Percentiles rank a stretch among this genome's conserved stretches.
Conservation (phyloP, 2,329 filamentous ascomycete genomes). For the Pseudopithomyces maydicus region DNA sequence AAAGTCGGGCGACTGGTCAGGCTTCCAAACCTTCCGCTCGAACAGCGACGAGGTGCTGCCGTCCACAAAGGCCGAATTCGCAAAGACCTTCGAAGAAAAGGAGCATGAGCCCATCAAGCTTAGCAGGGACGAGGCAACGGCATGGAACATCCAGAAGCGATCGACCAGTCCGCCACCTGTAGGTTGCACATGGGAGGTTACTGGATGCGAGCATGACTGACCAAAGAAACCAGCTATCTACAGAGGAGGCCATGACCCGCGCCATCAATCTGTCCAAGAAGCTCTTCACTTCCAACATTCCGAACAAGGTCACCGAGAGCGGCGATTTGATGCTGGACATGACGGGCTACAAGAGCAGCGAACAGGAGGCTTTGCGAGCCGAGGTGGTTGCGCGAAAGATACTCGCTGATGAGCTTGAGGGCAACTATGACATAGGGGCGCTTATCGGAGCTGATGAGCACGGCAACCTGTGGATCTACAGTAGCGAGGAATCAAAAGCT, state of each 20-base stretch:
- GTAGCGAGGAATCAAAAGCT: constrained; percentile 94
- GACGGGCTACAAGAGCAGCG: constrained; percentile 93
- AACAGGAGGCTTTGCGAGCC: constrained; percentile 87
- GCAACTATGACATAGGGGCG: constrained; percentile 93
- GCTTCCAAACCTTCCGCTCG: constrained; percentile 47
- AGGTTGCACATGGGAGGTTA: background rate
- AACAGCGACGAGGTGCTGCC: constrained; percentile 61
- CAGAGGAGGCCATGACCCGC: constrained; percentile 78
- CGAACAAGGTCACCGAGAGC: constrained; percentile 86
- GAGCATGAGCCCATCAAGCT: constrained; percentile 36
- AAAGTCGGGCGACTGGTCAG: constrained; percentile 44
- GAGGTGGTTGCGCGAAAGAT: constrained; percentile 94
- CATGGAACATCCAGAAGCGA: constrained; percentile 49
- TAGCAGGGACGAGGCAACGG: constrained; percentile 40
- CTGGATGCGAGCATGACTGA: background rate
- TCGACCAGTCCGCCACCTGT: constrained; percentile 80
- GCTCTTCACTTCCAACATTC: constrained; percentile 88
- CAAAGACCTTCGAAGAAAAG: constrained; percentile 35
- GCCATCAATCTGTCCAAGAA: constrained; percentile 86
- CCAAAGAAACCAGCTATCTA: constrained; percentile 45
- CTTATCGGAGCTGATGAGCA: constrained; percentile 94
- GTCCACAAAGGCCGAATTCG: constrained; percentile 46
- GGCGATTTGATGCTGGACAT: constrained; percentile 98
- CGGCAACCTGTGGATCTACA: constrained; percentile 99
- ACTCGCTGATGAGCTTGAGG: constrained; percentile 88